Evolutionary conservation across 2,329 filamentous ascomycete species (phyloP).

Genomic region (Pestalotiopsis sp.): DNA sequence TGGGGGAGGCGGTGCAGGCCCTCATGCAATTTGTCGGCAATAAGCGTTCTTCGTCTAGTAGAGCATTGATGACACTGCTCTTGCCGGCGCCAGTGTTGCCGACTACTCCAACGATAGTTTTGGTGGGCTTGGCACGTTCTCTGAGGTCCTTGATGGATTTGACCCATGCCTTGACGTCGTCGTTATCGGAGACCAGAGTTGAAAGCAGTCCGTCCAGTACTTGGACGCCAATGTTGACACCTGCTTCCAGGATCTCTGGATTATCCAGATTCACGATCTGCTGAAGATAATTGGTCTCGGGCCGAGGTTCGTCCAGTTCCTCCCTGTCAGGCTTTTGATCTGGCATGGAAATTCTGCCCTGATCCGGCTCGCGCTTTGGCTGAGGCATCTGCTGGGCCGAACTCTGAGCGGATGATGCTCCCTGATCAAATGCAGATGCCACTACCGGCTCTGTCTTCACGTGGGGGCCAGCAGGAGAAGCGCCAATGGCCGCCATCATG

Average conservation of each 20-base stretch:
- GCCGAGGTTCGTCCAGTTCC: neutral
- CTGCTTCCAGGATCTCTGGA: neutral
- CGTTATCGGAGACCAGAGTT: conserved; percentile 1
- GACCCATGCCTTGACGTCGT: neutral
- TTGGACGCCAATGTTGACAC: neutral
- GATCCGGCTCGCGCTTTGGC: neutral
- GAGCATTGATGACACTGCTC: conserved; percentile 26
- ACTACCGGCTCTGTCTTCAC: neutral
- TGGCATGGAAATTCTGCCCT: neutral
- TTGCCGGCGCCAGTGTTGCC: conserved; percentile 26
- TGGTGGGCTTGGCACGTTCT: neutral
- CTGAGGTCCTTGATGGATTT: conserved; percentile 6
- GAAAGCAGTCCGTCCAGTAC: neutral
- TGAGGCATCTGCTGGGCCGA: neutral
- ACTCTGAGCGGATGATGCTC: neutral
- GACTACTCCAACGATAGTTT: conserved; percentile 20
- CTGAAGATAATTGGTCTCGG: neutral
- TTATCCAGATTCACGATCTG: neutral
- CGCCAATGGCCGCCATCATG: neutral
- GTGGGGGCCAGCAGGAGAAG: neutral
- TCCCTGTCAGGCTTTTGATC: neutral
- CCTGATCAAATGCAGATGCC: neutral
- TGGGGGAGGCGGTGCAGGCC: conserved; percentile 30
- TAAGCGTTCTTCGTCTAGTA: conserved; percentile 32
- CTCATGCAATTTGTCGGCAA: conserved; percentile 42